Conservation (phyloP, 2,329 filamentous ascomycete genomes). For the Pezicula carpinea region DNA sequence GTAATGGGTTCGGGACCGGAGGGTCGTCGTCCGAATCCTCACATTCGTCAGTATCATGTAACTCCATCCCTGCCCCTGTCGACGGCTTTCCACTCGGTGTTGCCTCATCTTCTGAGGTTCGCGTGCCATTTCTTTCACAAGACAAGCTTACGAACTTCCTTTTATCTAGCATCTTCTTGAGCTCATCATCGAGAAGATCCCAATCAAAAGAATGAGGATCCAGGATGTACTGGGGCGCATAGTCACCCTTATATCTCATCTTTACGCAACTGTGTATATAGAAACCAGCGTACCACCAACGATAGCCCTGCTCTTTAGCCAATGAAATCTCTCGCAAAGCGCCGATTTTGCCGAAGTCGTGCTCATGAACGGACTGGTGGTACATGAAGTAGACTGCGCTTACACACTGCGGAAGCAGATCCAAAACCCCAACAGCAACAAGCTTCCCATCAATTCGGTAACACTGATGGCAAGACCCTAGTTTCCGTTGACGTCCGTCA, state of each 20-base stretch:
- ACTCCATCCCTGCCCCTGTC: constrained; percentile 5
- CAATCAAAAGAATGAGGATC: constrained; percentile 63
- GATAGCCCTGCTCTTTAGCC: constrained; percentile 63
- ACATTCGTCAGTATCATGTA: background rate
- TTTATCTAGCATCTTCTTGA: constrained; percentile 42
- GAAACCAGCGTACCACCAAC: constrained; percentile 78
- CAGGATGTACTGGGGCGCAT: constrained; percentile 67
- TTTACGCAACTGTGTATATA: constrained; percentile 79
- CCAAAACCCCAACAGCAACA: constrained; percentile 71
- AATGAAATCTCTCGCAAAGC: constrained; percentile 70
- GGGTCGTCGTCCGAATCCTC: constrained; percentile 14
- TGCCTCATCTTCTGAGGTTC: background rate
- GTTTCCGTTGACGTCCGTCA: constrained; percentile 46
- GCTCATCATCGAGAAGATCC: constrained; percentile 48
- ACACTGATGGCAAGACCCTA: constrained; percentile 79
- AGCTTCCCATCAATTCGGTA: constrained; percentile 73
- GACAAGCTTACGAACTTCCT: constrained; percentile 23
- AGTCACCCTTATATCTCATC: constrained; percentile 83
- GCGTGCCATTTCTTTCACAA: background rate
- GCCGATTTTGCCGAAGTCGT: constrained; percentile 69
- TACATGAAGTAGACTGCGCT: constrained; percentile 84
- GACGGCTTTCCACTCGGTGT: constrained; percentile 6
- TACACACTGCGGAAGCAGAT: constrained; percentile 71
- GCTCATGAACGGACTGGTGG: constrained; percentile 66
- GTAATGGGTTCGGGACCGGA: constrained; percentile 15